Evolutionary conservation across 2,329 filamentous ascomycete genomes (phyloP).

Genomic region (Aspergillus awamori): DNA sequence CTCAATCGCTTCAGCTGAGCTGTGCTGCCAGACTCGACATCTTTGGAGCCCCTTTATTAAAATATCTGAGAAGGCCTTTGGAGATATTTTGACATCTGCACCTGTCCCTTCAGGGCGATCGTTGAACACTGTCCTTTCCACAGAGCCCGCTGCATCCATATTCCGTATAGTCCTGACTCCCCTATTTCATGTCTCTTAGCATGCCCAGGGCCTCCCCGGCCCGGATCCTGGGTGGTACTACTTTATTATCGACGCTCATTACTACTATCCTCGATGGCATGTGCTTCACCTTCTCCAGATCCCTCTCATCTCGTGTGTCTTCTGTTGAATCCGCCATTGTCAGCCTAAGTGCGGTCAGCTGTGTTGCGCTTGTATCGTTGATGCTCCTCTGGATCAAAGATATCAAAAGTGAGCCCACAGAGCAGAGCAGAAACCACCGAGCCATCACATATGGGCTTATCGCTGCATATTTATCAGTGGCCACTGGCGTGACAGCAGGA

Average conservation of each 20-base stretch:
- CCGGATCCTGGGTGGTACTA: conserved; percentile 30
- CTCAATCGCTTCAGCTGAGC: background rate
- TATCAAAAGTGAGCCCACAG: conserved; percentile 13
- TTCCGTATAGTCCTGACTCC: background rate
- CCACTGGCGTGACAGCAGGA: conserved; percentile 32
- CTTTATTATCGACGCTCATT: conserved; percentile 29
- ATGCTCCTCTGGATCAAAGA: conserved; percentile 26
- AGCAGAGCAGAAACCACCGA: conserved; percentile 25
- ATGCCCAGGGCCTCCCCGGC: conserved; percentile 16
- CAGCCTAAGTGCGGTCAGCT: conserved; percentile 31
- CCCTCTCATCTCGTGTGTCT: conserved; percentile 18
- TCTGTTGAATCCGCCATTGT: conserved; percentile 29
- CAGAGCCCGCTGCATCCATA: background rate
- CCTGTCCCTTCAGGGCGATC: background rate
- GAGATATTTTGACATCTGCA: background rate
- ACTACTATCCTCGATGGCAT: conserved; percentile 35
- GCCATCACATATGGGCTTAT: conserved; percentile 20
- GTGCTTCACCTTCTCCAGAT: conserved; percentile 28
- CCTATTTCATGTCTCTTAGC: background rate
- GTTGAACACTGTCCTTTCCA: background rate
- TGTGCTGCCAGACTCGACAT: background rate
- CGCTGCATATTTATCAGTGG: conserved; percentile 31
- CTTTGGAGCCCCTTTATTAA: background rate
- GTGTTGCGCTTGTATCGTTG: conserved; percentile 23
- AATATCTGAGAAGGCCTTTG: background rate